Evolutionary conservation across 2,329 filamentous ascomycete species (phyloP), one percentile per base, ranked within the genome.

Genomic region (Myrmaecium sp.): DNA sequence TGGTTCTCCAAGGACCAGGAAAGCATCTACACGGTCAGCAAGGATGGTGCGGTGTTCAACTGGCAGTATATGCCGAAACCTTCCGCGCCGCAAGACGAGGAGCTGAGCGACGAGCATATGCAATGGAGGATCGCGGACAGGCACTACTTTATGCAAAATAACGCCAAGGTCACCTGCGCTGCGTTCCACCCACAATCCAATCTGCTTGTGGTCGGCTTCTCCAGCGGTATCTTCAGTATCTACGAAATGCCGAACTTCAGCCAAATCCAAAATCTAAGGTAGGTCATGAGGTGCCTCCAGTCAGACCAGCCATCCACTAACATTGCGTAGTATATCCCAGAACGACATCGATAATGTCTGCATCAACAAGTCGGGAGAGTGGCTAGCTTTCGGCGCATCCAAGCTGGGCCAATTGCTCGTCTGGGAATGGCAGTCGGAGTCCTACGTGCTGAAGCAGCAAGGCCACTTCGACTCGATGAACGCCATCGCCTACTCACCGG

Each of bases 391-490:
- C 49, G 89, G 86, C 9, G 89, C 91, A 1, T 92, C 89, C 2
- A 91, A 91, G 42, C 65, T 93, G 4, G 91, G 91, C 1, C 89
- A 98, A 47, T 62, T 98, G n/a, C 59, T 98, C 4, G 89, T 98
- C 4, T 98, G 89, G 89, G 89, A 98, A 51, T 98, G 91, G 84
- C 86, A 95, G 48, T 98, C 89, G 0, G 91, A 98, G 52, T 95
- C 86, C 5, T 98, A 98, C 51, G 91, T 98, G 31, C 61, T 98
- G 25, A 98, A 98, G 55, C 89, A 98, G 46, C 89, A 95, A 52
- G 89, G 86, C 0, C 89, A 98, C 53, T 84, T 93, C 37, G 89
- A 98, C 49, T 78, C 82, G 2, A 84, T 95, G 69, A 95, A 95
- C 51, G 69, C 83, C 1, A 62, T 98, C 4, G 76, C 79, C 6